A percentile compares a stretch with the other conserved stretches of the same genome.
phyloP scores from a whole-genome alignment of 768 basidiomycete genomes.

The Trametes cingulata region DNA sequence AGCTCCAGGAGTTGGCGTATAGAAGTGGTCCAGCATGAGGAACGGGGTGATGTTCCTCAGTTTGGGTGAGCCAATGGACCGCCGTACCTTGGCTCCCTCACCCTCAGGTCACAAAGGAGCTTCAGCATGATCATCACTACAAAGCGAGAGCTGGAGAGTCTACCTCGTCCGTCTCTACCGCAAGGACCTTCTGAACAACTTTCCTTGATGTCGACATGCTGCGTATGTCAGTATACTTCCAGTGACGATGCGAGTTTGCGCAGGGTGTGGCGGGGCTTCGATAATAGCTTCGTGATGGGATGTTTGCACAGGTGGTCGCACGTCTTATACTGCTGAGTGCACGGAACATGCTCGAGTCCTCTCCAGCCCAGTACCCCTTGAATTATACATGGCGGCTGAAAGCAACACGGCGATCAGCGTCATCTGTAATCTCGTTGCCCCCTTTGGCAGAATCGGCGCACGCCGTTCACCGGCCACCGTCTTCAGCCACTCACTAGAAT shows the following conservation, averaged over 20 bases:
- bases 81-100: constrained; percentile 77
- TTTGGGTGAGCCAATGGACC: constrained; percentile 77
- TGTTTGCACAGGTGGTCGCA: not conserved
- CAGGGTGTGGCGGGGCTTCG: not conserved
- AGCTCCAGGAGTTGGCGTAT: constrained; percentile 59
- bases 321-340: constrained; percentile 2
- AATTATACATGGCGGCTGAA: not conserved
- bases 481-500: not conserved
- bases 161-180: constrained; percentile 75
- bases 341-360: constrained; percentile 17
- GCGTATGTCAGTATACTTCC: not conserved
- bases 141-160: not conserved
- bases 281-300: not conserved
- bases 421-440: constrained; percentile 12
- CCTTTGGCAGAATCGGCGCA: constrained; percentile 13
- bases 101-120: constrained; percentile 46
- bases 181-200: constrained; percentile 77
- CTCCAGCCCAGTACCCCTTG: not conserved
- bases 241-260: not conserved
- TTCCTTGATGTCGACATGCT: constrained; percentile 54
- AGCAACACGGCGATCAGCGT: no score
- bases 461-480: constrained; percentile 2
- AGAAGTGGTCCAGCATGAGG: constrained; percentile 87
- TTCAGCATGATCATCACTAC: not conserved
- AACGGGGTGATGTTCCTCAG: constrained; percentile 88